Base-by-base conservation (phyloP, 176 grass and related monocot species). In the Elaeis guineensis region DNA sequence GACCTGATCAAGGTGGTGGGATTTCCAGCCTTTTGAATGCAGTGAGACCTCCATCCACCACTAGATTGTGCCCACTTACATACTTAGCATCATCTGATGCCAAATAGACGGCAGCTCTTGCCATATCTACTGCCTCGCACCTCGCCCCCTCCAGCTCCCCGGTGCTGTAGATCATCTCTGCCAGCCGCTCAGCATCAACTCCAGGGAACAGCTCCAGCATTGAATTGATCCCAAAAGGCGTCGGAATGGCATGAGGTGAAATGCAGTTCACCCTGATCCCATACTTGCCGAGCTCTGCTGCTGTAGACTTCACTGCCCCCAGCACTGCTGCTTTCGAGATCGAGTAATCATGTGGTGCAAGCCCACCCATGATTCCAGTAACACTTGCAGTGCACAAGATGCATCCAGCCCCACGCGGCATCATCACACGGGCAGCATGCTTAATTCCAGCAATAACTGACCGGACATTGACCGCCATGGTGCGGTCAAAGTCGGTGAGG, bases 391-490 rank as follows among this genome's bases (percentile, higher is more conserved):
- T 88, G 75, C 81, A 96, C 23, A 96, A 65, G 19, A 96, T 62
- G 80, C 83, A 87, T 0, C 92, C 87, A 71, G 58, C 3, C 32
- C 61, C 57, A 0, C 52, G 75, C 0, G 92, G 80, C 30, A 80
- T 76, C 92, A 90, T 96, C 49, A 96, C 83, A 17, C 78, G 92
- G 19, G 83, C 74, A 7, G 86, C 92, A 76, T 96, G 78, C 80
- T 96, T 90, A 69, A 96, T 75, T 8, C 61, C 70, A 0, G 80
- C 83, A 11, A 90, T 80, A 51, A 44, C 19, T 8, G 87, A 82
- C 2, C 83, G 75, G 26, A 52, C 57, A 73, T 96, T 96, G 28
- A 75, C 62, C 5, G 72, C 69, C 75, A 90, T 96, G 50, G 77
- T 83, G 25, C 59, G 78, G 77, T 96, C 91, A 70, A 90, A 96